These are phyloP conservation scores for Balansia obtecta DNA, from an alignment of 2,329 filamentous ascomycete genomes.

Conservation along the genomic window DNA sequence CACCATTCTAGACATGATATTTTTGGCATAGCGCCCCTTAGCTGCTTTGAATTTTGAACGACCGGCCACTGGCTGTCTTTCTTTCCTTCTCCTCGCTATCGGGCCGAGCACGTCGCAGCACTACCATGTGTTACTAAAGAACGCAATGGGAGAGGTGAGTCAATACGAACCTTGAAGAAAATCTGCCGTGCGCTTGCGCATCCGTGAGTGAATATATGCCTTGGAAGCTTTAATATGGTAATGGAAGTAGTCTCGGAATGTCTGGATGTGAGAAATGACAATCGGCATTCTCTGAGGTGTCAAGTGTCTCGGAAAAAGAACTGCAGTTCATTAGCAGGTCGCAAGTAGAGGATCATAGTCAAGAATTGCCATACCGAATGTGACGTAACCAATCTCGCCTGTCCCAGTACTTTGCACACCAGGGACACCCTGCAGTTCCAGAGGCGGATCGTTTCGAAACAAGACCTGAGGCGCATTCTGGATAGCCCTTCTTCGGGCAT, in stretches of 20 bases:
- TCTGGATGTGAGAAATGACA: slow-evolving; percentile 98
- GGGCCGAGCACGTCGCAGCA: slow-evolving; percentile 88
- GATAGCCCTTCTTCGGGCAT: slow-evolving; percentile 85
- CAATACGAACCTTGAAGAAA: slow-evolving; percentile 78
- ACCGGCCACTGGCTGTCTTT: slow-evolving; percentile 93
- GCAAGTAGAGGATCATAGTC: not conserved
- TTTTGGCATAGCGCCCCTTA: slow-evolving; percentile 7
- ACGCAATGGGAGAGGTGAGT: not conserved
- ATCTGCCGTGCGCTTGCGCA: slow-evolving; percentile 94
- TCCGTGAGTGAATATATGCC: slow-evolving; percentile 96
- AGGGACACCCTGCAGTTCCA: slow-evolving; percentile 78
- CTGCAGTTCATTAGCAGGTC: slow-evolving; percentile 31
- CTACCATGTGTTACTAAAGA: slow-evolving; percentile 33
- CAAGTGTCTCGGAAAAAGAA: slow-evolving; percentile 90
- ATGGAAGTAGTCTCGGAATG: slow-evolving; percentile 99
- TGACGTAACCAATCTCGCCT: slow-evolving; percentile 92
- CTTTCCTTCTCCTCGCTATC: slow-evolving; percentile 95
- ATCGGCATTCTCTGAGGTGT: slow-evolving; percentile 82
- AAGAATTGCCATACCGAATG: slow-evolving; percentile 60
- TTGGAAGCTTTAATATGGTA: slow-evolving; percentile 99
- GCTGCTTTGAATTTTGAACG: slow-evolving; percentile 53
- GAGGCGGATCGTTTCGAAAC: slow-evolving; percentile 85
- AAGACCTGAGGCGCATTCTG: slow-evolving; percentile 97
- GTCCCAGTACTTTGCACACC: slow-evolving; percentile 66
- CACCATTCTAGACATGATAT: not conserved